phyloP scores from a whole-genome alignment of 1,284 basidiomycete genomes.

The Naganishia sp. region DNA sequence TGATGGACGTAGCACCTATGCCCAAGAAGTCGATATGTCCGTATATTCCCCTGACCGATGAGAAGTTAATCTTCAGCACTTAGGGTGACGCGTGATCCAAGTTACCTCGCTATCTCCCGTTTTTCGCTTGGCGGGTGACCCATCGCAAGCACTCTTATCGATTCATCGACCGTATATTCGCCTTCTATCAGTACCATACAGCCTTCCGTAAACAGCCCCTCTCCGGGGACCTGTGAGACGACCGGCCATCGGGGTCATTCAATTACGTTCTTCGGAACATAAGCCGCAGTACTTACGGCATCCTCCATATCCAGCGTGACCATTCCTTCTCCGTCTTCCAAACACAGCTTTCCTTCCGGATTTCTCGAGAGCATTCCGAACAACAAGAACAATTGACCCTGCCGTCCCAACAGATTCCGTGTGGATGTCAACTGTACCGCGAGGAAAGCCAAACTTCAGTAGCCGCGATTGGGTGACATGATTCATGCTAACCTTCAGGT shows the following conservation, averaged over 20 bases:
- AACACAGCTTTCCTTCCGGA: constrained; percentile 82
- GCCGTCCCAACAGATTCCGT: constrained; percentile 89
- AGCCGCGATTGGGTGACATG: not conserved
- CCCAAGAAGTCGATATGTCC: constrained; percentile 95
- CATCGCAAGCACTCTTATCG: constrained; percentile 84
- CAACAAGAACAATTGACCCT: constrained; percentile 85
- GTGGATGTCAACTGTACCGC: constrained; percentile 78
- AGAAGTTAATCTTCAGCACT: not conserved
- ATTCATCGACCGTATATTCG: constrained; percentile 90
- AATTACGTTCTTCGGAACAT: constrained; percentile 25
- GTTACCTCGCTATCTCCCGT: constrained; percentile 74
- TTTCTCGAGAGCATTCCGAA: constrained; percentile 90
- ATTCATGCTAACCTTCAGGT: constrained; percentile 67
- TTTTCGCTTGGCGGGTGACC: constrained; percentile 96
- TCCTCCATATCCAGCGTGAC: constrained; percentile 87
- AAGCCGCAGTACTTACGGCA: constrained; percentile 61
- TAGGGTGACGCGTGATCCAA: not conserved
- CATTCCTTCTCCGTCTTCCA: constrained; percentile 91
- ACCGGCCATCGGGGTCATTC: constrained; percentile 18
- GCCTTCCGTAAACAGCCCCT: constrained; percentile 95
- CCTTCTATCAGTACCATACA: constrained; percentile 94
- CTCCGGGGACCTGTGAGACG: constrained; percentile 75
- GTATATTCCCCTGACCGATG: constrained; percentile 69
- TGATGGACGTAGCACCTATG: constrained; percentile 80
- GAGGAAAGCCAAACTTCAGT: not conserved